phyloP scores from a whole-genome alignment of 2,329 filamentous ascomycete species.

The Paecilomyces fulvus region DNA sequence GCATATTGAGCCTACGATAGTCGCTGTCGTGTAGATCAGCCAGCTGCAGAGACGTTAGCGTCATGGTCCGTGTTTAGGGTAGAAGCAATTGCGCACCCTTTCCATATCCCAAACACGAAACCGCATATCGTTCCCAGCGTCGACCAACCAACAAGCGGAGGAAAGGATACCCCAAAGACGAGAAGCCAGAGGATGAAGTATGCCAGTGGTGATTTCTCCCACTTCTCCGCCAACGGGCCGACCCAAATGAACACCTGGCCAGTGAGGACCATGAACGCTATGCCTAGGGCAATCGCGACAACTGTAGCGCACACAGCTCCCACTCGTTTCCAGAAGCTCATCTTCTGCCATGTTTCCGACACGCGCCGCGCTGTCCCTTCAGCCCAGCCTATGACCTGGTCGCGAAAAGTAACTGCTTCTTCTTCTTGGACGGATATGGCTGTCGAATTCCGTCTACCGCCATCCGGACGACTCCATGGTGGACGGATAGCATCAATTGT shows the following conservation, averaged over 20 bases:
- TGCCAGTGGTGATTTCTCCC: conserved; percentile 65
- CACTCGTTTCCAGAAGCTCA: conserved; percentile 51
- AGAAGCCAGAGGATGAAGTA: conserved; percentile 67
- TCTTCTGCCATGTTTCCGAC: conserved; percentile 26
- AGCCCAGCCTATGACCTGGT: conserved; percentile 29
- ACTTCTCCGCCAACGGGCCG: conserved; percentile 63
- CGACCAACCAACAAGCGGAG: conserved; percentile 80
- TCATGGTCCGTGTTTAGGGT: conserved; percentile 2
- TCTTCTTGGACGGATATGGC: conserved; percentile 24
- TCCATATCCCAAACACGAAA: conserved; percentile 63
- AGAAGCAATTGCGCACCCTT: conserved; percentile 48
- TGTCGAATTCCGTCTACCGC: conserved; percentile 32
- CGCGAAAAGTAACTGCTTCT: conserved; percentile 23
- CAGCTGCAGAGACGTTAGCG: conserved; percentile 50
- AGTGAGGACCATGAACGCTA: conserved; percentile 70
- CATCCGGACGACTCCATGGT: conserved; percentile 44
- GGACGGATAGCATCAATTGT: conserved; percentile 36
- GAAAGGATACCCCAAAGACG: conserved; percentile 71
- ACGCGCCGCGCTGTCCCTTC: conserved; percentile 25
- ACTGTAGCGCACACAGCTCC: conserved; percentile 47
- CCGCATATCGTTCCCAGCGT: conserved; percentile 62
- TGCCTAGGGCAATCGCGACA: conserved; percentile 44
- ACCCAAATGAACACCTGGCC: conserved; percentile 71
- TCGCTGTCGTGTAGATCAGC: conserved; percentile 73
- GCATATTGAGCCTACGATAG: conserved; percentile 65